phyloP scores from a whole-genome alignment of 2,329 filamentous ascomycete species.

The Fusarium globosum region DNA sequence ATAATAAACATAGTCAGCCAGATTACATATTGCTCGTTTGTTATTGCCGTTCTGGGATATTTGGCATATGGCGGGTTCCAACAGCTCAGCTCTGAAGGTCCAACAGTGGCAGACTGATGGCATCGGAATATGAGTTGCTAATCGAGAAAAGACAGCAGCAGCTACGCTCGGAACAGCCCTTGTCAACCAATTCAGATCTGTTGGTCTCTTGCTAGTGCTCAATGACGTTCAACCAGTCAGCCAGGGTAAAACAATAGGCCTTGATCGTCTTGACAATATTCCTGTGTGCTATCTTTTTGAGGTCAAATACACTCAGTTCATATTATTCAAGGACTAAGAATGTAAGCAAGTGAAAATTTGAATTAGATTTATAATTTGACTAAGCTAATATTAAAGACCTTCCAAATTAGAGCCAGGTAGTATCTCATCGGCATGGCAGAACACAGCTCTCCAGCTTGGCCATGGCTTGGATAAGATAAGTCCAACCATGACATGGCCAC shows the following conservation, averaged over 20 bases:
- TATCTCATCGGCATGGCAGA: background rate
- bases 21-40: rapidly evolving
- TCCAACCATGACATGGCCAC: too few relatives aligned
- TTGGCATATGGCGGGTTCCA: rapidly evolving
- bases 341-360: background rate
- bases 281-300: background rate
- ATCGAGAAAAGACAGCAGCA: too few relatives aligned
- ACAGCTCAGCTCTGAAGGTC: rapidly evolving
- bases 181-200: rapidly evolving
- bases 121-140: too few relatives aligned
- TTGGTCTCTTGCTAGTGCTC: background rate
- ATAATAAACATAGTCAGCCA: background rate
- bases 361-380: background rate
- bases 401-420: background rate
- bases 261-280: rapidly evolving
- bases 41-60: background rate
- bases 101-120: too few relatives aligned
- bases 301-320: background rate
- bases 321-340: background rate
- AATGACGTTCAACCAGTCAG: rapidly evolving
- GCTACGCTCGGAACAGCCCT: rapidly evolving
- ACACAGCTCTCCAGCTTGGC: too few relatives aligned
- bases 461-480: too few relatives aligned
- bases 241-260: background rate
- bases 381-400: background rate